A percentile compares a stretch with the other conserved stretches of the same genome.
These are phyloP conservation scores for Chenopodium album DNA, from an alignment of 148 eudicot species.

Conservation along the genomic window DNA sequence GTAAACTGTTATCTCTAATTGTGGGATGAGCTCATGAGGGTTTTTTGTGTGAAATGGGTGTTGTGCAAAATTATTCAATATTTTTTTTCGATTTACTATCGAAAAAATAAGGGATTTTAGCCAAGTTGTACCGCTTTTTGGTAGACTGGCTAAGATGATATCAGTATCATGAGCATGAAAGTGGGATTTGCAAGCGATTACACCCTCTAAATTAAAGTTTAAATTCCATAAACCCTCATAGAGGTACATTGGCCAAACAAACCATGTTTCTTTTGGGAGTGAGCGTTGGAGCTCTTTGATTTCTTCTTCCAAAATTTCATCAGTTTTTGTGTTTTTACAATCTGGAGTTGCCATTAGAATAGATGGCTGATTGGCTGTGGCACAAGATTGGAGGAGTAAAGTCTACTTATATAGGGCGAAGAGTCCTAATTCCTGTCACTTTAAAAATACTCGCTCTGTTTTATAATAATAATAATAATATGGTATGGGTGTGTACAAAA, in stretches of 20 bases:
- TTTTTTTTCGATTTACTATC: neutral
- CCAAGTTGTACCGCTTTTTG: conserved; percentile 1
- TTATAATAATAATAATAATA: no score
- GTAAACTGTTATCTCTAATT: neutral
- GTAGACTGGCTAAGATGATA: neutral
- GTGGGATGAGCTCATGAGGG: neutral
- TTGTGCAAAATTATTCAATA: neutral
- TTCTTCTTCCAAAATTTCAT: neutral
- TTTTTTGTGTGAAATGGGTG: neutral
- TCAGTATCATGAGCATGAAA: neutral
- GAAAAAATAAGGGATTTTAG: conserved; percentile 1
- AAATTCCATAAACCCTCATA: neutral
- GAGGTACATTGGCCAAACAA: neutral
- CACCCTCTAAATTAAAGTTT: neutral
- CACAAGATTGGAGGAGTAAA: no score
- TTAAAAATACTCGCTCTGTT: no score
- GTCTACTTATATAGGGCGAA: no score
- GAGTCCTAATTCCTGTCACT: no score
- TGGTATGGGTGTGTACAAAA: no score
- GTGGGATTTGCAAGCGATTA: neutral
- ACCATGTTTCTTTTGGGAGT: neutral
- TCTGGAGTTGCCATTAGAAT: neutral
- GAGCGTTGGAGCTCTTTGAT: neutral
- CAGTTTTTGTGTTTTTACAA: neutral
- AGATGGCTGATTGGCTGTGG: no score